Base-by-base conservation (phyloP, 2,329 filamentous ascomycete genomes). In the Pyrenophora tritici-repentis region DNA sequence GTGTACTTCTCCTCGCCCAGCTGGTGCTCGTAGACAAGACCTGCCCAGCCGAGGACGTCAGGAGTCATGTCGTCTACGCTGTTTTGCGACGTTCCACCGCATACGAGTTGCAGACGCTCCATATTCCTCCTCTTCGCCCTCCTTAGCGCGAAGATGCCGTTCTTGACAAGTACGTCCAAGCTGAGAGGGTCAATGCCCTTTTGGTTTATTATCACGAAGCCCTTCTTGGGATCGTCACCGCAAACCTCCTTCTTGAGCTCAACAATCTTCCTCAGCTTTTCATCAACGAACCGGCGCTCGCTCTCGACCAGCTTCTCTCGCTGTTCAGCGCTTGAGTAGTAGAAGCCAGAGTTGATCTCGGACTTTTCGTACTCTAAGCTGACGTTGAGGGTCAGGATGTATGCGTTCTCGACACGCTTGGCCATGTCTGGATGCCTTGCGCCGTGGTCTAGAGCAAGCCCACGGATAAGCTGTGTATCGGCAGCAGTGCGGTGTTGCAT, bases 1-100 rank as follows among this genome's bases (percentile, higher is more conserved):
- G 94, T 99, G 79, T 90, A 99, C 81, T 99, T 99, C 81, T 99
- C 94, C 81, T 99, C 94, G 56, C 94, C 94, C 8, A 99, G 83
- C 64, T 93, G 90, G 76, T 99, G 93, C 80, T 99, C 94, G 73
- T 99, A 97, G 50, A 99, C 94, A 41, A 90, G 84, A 46, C 94
- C 94, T 44, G 94, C 94, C 92, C 93, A 99, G 58, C 94, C 94
- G 46, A 99, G 86, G 53, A 93, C 82, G 39, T 96, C 91, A 2
- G 91, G 88, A 3, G 87, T 86, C 56, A 99, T 78, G 68, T 97
- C 94, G 34, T 99, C 94, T 4, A 97, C 93, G 66, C 90, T 96
- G 83, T 99, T 99, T 77, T 97, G 93, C 47, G 94, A 87, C 45
- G 83, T 81, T 69, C 94, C 94, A 50, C 94, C 94, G 72, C 92